Evolutionary conservation across 352 stramenopile genomes (phyloP).

Genomic region (Aphanomyces euteiches): DNA sequence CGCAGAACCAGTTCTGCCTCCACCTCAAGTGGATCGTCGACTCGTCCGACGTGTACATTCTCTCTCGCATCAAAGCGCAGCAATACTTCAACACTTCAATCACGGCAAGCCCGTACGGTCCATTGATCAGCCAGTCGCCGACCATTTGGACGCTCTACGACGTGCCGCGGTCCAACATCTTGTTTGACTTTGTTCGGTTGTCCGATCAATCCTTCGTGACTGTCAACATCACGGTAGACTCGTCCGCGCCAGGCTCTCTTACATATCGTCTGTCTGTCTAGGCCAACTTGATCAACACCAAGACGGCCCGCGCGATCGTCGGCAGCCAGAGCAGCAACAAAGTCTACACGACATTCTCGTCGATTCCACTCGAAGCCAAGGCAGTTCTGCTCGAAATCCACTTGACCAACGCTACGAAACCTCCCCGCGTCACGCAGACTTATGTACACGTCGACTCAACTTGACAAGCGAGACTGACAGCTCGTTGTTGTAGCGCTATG

Average conservation of each 20-base stretch:
- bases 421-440: not conserved
- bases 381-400: constrained; percentile 6
- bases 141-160: constrained; percentile 24
- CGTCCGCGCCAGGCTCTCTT: too few species aligned
- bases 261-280: not conserved
- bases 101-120: not conserved
- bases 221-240: constrained; percentile 13
- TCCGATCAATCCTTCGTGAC: not conserved
- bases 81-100: constrained; percentile 7
- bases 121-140: not conserved
- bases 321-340: not conserved
- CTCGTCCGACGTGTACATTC: not conserved
- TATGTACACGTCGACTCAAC: too few species aligned
- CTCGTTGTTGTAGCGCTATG: not conserved
- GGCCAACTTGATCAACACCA: constrained; percentile 1
- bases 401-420: not conserved
- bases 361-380: constrained; percentile 8
- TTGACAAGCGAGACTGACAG: too few species aligned
- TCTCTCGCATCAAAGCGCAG: constrained; percentile 11
- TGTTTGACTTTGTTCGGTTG: constrained; percentile 15
- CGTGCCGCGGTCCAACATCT: not conserved
- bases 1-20: constrained; percentile 4
- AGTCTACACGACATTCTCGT: not conserved
- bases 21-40: constrained; percentile 21
- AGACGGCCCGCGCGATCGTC: not conserved